Evolutionary conservation across 1,284 basidiomycete species (phyloP), one percentile per base, ranked within the genome.

Genomic region (Fomes fomentarius): DNA sequence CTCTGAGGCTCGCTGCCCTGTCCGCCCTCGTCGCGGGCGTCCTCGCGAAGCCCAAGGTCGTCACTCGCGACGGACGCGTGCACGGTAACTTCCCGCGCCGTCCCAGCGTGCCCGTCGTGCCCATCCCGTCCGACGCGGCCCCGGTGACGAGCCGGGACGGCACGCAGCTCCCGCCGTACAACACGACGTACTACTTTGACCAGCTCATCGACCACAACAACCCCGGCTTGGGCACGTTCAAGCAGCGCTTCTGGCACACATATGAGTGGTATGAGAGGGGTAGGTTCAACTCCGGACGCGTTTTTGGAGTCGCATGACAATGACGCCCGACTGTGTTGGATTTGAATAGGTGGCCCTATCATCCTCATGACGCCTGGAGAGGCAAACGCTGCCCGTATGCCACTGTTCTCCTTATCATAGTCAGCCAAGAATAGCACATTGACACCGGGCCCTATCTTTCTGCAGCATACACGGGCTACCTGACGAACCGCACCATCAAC

Each of bases 131-230:
- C 40, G 50, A 30, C 52, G 58, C n/a, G 31, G 50, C 50, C 14
- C 61, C 62, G 35, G 63, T 68, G 28, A 63, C 60, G 39, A 61
- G 61, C 50, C 46, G 61, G 49, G 63, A 68, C 55, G 66, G 66
- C 40, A 61, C 64, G 37, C 37, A 50, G 49, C 62, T 70, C 14
- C 68, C 69, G 39, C 67, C 69, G 39, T 66, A 68, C 56, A 66
- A 63, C 62, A 68, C 67, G 45, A 77, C 78, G 2, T 90, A 86
- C 69, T 73, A 71, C 60, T 91, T 90, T 61, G 82, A 83, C 62
- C 88, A 90, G 66, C 72, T 89, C 56, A 85, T 89, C 50, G 87
- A 91, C 70, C 89, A 90, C 68, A 81, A 74, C 54, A 77, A 87
- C 52, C 83, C 86, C 6, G 73, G 73, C n/a, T 71, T 82, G n/a